phyloP scores from a whole-genome alignment of 768 basidiomycete species.

The Leucocoprinus leucothites region DNA sequence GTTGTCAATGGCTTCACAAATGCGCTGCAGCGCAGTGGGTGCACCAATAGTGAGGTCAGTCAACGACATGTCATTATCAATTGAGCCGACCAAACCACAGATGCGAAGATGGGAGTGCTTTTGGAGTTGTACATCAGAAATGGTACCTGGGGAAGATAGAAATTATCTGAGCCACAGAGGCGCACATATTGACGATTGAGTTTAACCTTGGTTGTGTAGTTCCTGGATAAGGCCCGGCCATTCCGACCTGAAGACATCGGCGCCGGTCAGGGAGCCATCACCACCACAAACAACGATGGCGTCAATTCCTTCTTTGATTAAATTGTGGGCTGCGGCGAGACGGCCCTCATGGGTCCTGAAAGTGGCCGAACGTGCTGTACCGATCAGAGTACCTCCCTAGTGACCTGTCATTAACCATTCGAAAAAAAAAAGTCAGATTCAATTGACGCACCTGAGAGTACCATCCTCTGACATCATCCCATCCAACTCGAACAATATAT shows the following conservation, averaged over 20 bases:
- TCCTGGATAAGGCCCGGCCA: constrained; percentile 85
- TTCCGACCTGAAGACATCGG: constrained; percentile 89
- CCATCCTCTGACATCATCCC: constrained; percentile 98
- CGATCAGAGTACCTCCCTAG: constrained; percentile 92
- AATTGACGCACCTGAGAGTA: constrained; percentile 69
- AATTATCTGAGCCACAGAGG: constrained; percentile 7
- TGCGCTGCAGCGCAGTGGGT: constrained; percentile 91
- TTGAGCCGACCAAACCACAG: constrained; percentile 97
- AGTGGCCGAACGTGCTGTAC: constrained; percentile 81
- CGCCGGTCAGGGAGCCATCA: constrained; percentile 95
- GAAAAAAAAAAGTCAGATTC: background rate
- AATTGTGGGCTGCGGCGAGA: constrained; percentile 81
- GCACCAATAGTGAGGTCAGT: constrained; percentile 98
- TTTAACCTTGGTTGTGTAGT: constrained; percentile 59
- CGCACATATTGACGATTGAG: background rate
- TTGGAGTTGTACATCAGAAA: constrained; percentile 70
- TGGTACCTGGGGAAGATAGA: constrained; percentile 45
- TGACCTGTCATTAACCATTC: background rate
- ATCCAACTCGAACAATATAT: constrained; percentile 94
- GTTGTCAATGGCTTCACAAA: constrained; percentile 97
- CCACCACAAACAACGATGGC: constrained; percentile 97
- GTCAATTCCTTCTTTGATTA: constrained; percentile 96
- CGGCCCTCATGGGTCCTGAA: constrained; percentile 91
- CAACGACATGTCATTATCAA: constrained; percentile 99
- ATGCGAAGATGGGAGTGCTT: constrained; percentile 85